These are phyloP conservation scores for Mortierella sp. DNA, from an alignment of 371 early-diverging fungal species.

Conservation along the genomic window DNA sequence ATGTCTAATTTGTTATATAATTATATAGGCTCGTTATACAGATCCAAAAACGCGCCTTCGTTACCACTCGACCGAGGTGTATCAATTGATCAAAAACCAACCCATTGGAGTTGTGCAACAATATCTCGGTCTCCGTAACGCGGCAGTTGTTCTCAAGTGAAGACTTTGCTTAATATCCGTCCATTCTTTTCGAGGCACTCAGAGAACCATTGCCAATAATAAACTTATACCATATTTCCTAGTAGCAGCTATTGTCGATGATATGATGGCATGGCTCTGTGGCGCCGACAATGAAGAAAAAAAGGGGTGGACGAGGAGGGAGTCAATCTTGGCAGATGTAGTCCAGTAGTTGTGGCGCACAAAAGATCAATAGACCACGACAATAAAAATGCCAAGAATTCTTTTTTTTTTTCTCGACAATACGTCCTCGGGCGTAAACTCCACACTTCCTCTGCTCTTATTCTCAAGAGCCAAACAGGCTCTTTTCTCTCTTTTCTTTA, in stretches of 20 bases:
- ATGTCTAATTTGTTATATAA: not conserved
- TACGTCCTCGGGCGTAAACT: no score
- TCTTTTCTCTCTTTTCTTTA: no score
- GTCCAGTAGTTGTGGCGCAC: no score
- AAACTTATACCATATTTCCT: not conserved
- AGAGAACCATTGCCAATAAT: not conserved
- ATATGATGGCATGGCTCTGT: no score
- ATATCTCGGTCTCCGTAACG: conserved; percentile 85
- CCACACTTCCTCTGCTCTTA: no score
- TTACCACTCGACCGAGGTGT: conserved; percentile 87
- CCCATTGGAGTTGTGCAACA: conserved; percentile 85
- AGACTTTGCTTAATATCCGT: not conserved
- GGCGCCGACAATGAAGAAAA: not conserved
- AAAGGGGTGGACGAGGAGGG: not conserved
- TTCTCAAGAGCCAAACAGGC: no score
- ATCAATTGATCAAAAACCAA: conserved; percentile 80
- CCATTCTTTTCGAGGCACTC: no score
- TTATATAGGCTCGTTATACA: conserved; percentile 75
- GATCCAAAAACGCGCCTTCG: conserved; percentile 90
- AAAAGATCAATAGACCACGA: not conserved
- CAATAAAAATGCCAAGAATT: conserved; percentile 14
- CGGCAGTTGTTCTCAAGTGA: conserved; percentile 77
- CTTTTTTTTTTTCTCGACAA: not conserved
- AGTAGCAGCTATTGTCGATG: no score
- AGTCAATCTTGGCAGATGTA: not conserved